These are phyloP conservation scores for Trypanosoma rangeli DNA, from an alignment of 208 protist species.

Conservation along the genomic window DNA sequence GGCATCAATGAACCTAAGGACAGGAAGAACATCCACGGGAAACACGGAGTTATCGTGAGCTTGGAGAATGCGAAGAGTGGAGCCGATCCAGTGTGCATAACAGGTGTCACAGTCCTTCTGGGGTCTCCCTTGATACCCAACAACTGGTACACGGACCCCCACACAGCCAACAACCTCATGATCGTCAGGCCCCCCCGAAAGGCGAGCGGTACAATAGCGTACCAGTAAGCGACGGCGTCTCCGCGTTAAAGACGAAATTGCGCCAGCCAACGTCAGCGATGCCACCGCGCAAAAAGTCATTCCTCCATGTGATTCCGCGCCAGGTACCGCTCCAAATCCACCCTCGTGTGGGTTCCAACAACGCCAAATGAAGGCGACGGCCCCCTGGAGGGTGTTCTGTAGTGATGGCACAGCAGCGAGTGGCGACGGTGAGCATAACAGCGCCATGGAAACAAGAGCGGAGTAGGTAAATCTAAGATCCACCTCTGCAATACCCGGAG, in stretches of 20 bases:
- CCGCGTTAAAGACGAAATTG: conserved; percentile 16
- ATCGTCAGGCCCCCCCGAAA: conserved; percentile 6
- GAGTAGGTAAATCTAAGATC: conserved; percentile 32
- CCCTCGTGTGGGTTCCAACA: conserved; percentile 51
- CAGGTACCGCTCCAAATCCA: conserved; percentile 55
- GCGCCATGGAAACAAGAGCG: conserved; percentile 20
- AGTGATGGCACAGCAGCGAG: conserved; percentile 7
- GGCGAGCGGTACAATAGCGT: conserved; percentile 20
- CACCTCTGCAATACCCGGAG: conserved; percentile 14
- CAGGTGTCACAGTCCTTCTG: conserved; percentile 44
- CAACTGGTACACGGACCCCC: neutral
- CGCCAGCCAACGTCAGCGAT: conserved; percentile 33
- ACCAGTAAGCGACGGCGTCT: conserved; percentile 18
- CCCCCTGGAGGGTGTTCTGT: neutral
- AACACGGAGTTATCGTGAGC: neutral
- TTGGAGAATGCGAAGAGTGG: conserved; percentile 20
- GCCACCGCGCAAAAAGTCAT: conserved; percentile 85
- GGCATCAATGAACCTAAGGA: conserved; percentile 13
- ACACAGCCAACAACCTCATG: neutral
- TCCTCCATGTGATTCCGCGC: conserved; percentile 47
- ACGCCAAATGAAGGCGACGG: conserved; percentile 31
- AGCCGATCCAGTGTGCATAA: conserved; percentile 50
- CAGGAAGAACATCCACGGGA: conserved; percentile 14
- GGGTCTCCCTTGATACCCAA: conserved; percentile 37
- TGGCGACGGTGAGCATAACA: conserved; percentile 14